A percentile compares a stretch with the other conserved stretches of the same genome.
phyloP scores from a whole-genome alignment of 2,329 filamentous ascomycete species.

The Verticillium alfalfae region DNA sequence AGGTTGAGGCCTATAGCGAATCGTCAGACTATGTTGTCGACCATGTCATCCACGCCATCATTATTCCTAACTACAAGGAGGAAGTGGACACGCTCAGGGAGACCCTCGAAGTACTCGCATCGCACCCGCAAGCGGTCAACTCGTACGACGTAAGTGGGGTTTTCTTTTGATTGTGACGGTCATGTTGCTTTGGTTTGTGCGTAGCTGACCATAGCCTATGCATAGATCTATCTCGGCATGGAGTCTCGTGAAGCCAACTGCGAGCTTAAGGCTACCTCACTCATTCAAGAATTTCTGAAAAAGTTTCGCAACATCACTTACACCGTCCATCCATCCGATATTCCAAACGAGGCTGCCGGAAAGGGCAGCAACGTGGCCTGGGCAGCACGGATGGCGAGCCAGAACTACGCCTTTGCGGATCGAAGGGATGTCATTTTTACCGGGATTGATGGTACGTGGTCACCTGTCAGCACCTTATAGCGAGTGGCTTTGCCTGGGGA shows the following conservation, averaged over 20 bases:
- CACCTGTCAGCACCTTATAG: neutral
- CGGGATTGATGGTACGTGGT: slow-evolving; percentile 62
- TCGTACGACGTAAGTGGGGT: slow-evolving; percentile 61
- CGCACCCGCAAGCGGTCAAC: slow-evolving; percentile 56
- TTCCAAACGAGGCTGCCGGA: slow-evolving; percentile 63
- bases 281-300: slow-evolving; percentile 58
- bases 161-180: neutral
- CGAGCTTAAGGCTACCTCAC: slow-evolving; percentile 54
- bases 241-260: slow-evolving; percentile 60
- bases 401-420: slow-evolving; percentile 46
- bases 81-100: slow-evolving; percentile 63
- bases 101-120: slow-evolving; percentile 63
- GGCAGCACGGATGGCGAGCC: slow-evolving; percentile 61
- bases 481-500: neutral
- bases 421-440: slow-evolving; percentile 63
- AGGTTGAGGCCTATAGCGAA: slow-evolving; percentile 41
- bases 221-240: slow-evolving; percentile 67
- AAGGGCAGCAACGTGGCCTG: slow-evolving; percentile 72
- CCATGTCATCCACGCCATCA: slow-evolving; percentile 57
- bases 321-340: slow-evolving; percentile 60
- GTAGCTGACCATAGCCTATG: slow-evolving; percentile 6
- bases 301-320: slow-evolving; percentile 63
- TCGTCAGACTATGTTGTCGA: slow-evolving; percentile 31
- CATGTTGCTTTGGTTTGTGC: neutral
- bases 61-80: slow-evolving; percentile 72